Conservation (phyloP, 257 asterid genomes). For the Solanum pinnatisectum region DNA sequence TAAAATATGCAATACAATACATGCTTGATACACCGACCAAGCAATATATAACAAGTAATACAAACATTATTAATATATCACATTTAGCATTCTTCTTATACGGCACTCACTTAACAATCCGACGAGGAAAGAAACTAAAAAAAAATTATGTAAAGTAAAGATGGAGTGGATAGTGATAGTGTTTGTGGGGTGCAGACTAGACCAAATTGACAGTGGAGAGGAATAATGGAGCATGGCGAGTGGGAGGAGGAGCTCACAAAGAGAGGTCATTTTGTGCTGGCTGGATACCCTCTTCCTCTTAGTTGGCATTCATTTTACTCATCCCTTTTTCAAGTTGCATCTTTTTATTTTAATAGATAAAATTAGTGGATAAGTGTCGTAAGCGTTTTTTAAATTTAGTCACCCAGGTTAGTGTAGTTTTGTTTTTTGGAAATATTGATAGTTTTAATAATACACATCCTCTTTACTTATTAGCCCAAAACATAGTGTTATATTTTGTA, state of each 20-base stretch:
- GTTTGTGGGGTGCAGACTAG: neutral
- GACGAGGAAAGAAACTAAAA: neutral
- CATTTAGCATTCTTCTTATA: too few species aligned
- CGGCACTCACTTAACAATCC: rapidly evolving
- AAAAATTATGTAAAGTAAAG: neutral
- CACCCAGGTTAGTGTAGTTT: too few species aligned
- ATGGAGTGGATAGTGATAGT: neutral
- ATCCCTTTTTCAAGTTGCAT: neutral
- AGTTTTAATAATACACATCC: too few species aligned
- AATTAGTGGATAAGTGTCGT: too few species aligned
- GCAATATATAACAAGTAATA: too few species aligned
- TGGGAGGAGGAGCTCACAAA: neutral
- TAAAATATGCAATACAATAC: too few species aligned
- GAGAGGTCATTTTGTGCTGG: neutral
- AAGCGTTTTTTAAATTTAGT: too few species aligned
- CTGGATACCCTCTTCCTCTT: neutral
- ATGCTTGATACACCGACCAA: too few species aligned
- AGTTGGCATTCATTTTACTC: neutral
- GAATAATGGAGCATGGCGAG: neutral
- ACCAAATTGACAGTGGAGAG: neutral
- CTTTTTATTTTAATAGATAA: neutral
- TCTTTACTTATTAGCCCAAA: too few species aligned
- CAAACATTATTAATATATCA: too few species aligned
- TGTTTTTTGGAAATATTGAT: too few species aligned
- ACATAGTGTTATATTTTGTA: too few species aligned